Percentiles rank a stretch among this genome's conserved stretches.
phyloP scores from a whole-genome alignment of 225 moss, liverwort and hornwort species.

The Physcomitrium patens region DNA sequence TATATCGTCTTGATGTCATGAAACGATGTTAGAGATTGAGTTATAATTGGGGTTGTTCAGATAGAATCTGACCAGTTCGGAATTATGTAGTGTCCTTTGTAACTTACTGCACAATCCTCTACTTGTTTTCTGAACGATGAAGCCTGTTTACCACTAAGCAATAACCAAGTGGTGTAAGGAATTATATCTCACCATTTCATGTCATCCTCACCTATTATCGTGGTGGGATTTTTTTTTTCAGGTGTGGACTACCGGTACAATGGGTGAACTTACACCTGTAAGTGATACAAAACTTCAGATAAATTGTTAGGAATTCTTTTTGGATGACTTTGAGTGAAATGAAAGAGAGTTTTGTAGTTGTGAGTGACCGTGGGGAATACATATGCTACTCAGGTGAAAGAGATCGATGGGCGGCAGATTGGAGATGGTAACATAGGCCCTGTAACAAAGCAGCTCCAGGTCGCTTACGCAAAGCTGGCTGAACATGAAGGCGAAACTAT shows the following conservation, averaged over 20 bases:
- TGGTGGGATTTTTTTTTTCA: conserved; percentile 29
- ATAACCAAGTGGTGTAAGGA: background rate
- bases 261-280: conserved; percentile 96
- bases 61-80: too few species aligned
- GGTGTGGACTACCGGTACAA: conserved; percentile 92
- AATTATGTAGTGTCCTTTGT: too few species aligned
- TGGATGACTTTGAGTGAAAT: background rate
- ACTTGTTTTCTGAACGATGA: background rate
- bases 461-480: conserved; percentile 49
- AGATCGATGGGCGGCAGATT: conserved; percentile 84
- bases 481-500: conserved; percentile 49
- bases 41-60: too few species aligned
- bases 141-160: conserved; percentile 1
- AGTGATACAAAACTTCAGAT: conserved; percentile 35
- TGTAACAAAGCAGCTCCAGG: conserved; percentile 65
- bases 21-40: too few species aligned
- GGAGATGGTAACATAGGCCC: conserved; percentile 78
- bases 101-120: background rate
- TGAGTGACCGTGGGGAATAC: conserved; percentile 3
- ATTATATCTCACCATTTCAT: background rate
- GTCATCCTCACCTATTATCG: background rate
- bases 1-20: too few species aligned
- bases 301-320: background rate
- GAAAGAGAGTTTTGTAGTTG: background rate
- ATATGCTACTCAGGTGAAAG: conserved; percentile 65